Base-by-base conservation (phyloP, 2,329 filamentous ascomycete genomes). In the Xylaria sp. region DNA sequence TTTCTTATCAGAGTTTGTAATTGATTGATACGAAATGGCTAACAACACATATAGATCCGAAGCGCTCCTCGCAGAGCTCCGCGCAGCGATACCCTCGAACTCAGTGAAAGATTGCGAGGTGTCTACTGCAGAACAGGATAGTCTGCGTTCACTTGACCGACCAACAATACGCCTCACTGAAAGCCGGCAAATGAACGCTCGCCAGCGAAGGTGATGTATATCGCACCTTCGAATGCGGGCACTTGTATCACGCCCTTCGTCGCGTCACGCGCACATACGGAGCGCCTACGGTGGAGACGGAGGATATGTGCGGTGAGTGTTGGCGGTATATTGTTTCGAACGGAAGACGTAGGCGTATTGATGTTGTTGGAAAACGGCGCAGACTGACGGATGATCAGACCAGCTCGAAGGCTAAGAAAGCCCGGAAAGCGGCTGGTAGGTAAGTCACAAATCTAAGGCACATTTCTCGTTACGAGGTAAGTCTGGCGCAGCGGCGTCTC, bases 181-280 rank as follows among this genome's bases (percentile, higher is more conserved):
- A 61, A n/a, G 41, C 67, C 34, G 15, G 10, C 8, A 69, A 62
- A 15, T 57, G 61, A 57, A 58, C 51, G 0, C 3, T 34, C 10
- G 34, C 48, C 3, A 41, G 1, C 0, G 48, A 64, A 8, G 34
- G 13, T 5, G 15, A 34, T 2, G 15, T n/a, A 0, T 56, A 63
- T 13, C 56, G 61, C 6, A 51, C 66, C 9, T 72, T 60, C 25
- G 64, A 57, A 20, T 72, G 69, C 18, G 67, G 67, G 7, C 65
- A 69, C 25, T 34, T 67, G 2, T 69, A 52, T 15, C 28, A 48
- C 4, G 41, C 13, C 7, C 15, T 46, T 4, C 12, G 31, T 6
- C 62, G 54, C 23, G 31, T 60, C n/a, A 28, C 52, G 1, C 20
- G 34, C 9, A 48, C 37, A 63, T 46, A 23, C 9, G 15, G 20